Evolutionary conservation across 1,139 yeast species (phyloP), one percentile per base, ranked within the genome.

Genomic region (Suhomyces terraborum): DNA sequence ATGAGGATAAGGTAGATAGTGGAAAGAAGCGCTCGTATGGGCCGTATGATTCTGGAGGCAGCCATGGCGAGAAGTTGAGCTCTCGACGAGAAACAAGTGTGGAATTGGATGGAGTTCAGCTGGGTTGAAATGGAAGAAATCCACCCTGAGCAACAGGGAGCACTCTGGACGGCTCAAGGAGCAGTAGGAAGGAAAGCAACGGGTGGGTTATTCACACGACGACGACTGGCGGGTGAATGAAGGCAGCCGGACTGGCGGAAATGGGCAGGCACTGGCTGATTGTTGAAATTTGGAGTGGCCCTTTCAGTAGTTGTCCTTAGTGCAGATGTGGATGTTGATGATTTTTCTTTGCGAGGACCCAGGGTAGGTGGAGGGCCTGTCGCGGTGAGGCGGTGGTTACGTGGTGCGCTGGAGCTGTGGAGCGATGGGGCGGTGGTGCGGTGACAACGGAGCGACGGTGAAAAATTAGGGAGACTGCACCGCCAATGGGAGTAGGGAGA

Each of bases 1-100:
- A 88, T 80, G 37, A 88, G 76, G 12, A 80, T 66, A 41, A 88
- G 71, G 58, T 84, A 84, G 28, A 80, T 60, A 3, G 82, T 63
- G 2, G 87, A 79, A 43, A 82, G 68, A 18, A 77, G 38, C 40
- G 61, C 65, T 42, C 70, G 51, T 14, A 56, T 35, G 8, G 47
- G 34, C 41, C 53, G 25, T 18, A 24, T 16, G 17, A 32, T n/a
- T n/a, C 21, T 24, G 35, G 13, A 23, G 24, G 9, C 8, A 10
- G 25, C 20, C 35, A 32, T 32, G 12, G 23, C 12, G 28, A 16
- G 29, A 9, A 6, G 8, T 10, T 27, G 20, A n/a, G n/a, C n/a
- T n/a, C n/a, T n/a, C n/a, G 23, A 8, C 9, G 10, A 30, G 26
- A 9, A n/a, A n/a, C n/a, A n/a, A n/a, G n/a, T n/a, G n/a, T n/a